Evolutionary conservation across 768 basidiomycete genomes (phyloP), one percentile per base, ranked within the genome.

Genomic region (Serendipita sp.): DNA sequence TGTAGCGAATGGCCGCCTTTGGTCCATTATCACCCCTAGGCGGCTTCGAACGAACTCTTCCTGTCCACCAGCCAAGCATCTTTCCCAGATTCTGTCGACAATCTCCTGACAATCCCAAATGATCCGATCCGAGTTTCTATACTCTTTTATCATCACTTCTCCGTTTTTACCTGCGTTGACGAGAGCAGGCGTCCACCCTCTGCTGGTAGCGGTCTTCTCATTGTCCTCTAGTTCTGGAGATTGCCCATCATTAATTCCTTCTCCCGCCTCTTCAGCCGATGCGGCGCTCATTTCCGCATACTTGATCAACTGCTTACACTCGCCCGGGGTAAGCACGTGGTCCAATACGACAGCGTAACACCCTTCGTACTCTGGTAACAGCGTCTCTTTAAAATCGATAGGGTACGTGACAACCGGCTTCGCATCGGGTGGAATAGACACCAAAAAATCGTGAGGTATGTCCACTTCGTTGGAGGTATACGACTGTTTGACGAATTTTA

Each of bases 111-210:
- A 28, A 41, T 65, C 65, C 65, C 65, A 65, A 3, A 65, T 65
- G 38, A 65, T 65, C 32, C 65, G 51, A 35, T 65, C 54, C n/a
- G 54, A 58, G 44, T 65, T 58, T 56, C 65, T 44, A n/a, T 65
- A 65, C n/a, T 65, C 65, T 5, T 51, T 47, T 3, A 41, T 44
- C 38, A 60, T 10, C 10, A 48, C 34, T 44, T 65, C 65, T 23
- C 54, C 3, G 3, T 54, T 54, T n/a, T 18, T 18, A 11, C 65
- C 65, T 3, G 54, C 34, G 32, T 65, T 65, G 4, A 65, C 65
- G 8, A 65, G 35, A 5, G 65, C 65, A 3, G 48, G 15, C 35
- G 18, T 15, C 65, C 65, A 65, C 3, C 45, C 54, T 3, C 18
- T 62, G 38, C 58, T 56, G 11, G 7, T 41, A 41, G 38, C 38